Evolutionary conservation across 2,329 filamentous ascomycete species (phyloP), one percentile per base, ranked within the genome.

Genomic region (Xylaria sp.): DNA sequence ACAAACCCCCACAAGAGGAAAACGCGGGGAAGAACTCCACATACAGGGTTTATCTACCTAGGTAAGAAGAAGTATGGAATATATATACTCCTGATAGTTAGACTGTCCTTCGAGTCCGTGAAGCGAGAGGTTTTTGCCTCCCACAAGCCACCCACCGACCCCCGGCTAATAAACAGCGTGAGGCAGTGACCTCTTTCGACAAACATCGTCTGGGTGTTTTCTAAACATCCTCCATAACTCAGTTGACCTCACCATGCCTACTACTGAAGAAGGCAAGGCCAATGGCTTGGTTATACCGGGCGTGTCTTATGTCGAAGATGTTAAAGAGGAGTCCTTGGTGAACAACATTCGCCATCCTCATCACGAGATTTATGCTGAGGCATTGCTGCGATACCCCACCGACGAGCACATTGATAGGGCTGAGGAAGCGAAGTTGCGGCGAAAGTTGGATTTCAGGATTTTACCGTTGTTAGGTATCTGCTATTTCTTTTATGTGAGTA

Each of bases 401-500:
- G 61, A 63, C 39, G 60, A 63, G 23, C n/a, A 56, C 13, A 46
- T 63, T 9, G 61, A 57, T n/a, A 56, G 46, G 28, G 10, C 23
- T 50, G 61, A 44, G 7, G 61, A 63, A 41, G 52, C 51, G 15
- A 63, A 56, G n/a, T n/a, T 63, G 37, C 23, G 61, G 41, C 61
- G 61, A 25, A 63, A 63, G 12, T 41, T 63, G n/a, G 61, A 63
- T n/a, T 56, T 25, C 10, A 56, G 8, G 9, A 63, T 63, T 50
- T 37, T 63, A n/a, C 61, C 61, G 15, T 56, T 63, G 20, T 41
- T 63, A 12, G 10, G 61, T 37, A 39, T 63, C 6, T 63, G 61
- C 23, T 63, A 63, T 20, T 63, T 63, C 52, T 63, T 63, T 15
- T 63, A 63, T n/a, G 61, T 63, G 37, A 55, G 60, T 55, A 41